These are phyloP conservation scores for Trypanosoma avium DNA, from an alignment of 208 protist species.

Conservation along the genomic window DNA sequence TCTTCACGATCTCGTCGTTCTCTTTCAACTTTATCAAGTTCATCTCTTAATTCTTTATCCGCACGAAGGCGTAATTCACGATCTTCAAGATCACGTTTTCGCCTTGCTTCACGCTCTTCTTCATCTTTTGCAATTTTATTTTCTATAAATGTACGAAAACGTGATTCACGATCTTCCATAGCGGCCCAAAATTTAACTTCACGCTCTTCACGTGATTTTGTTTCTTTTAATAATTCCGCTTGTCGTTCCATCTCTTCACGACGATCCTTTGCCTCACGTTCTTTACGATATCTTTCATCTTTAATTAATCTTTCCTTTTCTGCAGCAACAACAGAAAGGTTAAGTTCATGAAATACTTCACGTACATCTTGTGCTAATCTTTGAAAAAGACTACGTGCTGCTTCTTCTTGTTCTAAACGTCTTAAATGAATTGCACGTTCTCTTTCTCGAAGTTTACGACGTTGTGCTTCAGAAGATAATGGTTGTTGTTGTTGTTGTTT, in stretches of 20 bases:
- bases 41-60: constrained; percentile 67
- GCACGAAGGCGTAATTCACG: constrained; percentile 56
- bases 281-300: constrained; percentile 88
- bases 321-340: constrained; percentile 86
- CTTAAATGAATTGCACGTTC: constrained; percentile 66
- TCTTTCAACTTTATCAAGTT: constrained; percentile 65
- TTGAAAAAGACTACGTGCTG: constrained; percentile 76
- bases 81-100: constrained; percentile 81
- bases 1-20: constrained; percentile 67
- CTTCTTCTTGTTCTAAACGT: constrained; percentile 79
- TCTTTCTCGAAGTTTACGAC: constrained; percentile 65
- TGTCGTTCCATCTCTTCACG: constrained; percentile 62
- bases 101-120: constrained; percentile 76
- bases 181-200: constrained; percentile 74
- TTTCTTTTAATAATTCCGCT: constrained; percentile 68
- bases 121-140: constrained; percentile 60
- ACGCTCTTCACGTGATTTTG: constrained; percentile 68
- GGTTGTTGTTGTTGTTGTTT: constrained; percentile 2
- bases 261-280: constrained; percentile 73
- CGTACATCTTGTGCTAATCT: constrained; percentile 87
- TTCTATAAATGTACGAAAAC: constrained; percentile 53
- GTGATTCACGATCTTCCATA: constrained; percentile 67
- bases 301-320: constrained; percentile 91
- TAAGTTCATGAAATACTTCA: constrained; percentile 91
- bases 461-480: constrained; percentile 38